Conservation (phyloP, 2,329 filamentous ascomycete species). For the Thielaviopsis ethacetica region DNA sequence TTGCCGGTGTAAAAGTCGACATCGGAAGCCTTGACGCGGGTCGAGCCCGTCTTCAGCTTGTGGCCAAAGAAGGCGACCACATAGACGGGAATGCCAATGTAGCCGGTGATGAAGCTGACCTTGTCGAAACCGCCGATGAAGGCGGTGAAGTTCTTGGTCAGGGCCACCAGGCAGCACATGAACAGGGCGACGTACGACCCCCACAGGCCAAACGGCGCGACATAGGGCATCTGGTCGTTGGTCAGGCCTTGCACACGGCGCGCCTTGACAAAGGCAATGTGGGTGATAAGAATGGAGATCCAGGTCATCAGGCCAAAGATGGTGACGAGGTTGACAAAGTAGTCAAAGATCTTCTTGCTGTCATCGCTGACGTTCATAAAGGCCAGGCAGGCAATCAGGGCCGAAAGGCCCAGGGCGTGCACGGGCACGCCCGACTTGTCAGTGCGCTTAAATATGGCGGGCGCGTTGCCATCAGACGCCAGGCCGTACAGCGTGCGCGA, state of each 20-base stretch:
- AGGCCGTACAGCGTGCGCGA: conserved; percentile 59
- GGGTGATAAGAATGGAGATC: conserved; percentile 51
- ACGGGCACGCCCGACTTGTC: conserved; percentile 57
- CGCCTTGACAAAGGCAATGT: conserved; percentile 49
- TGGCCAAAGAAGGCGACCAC: conserved; percentile 52
- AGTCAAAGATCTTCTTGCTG: conserved; percentile 40
- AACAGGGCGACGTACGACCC: conserved; percentile 52
- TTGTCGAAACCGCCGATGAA: conserved; percentile 38
- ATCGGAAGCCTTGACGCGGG: conserved; percentile 37
- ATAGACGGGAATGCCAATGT: conserved; percentile 62
- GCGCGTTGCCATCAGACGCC: conserved; percentile 54
- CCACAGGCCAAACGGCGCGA: conserved; percentile 52
- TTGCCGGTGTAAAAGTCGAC: conserved; percentile 60
- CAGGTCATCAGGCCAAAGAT: conserved; percentile 51
- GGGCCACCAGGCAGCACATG: conserved; percentile 55
- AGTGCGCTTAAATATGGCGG: conserved; percentile 53
- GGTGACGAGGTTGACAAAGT: conserved; percentile 52
- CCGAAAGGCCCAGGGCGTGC: conserved; percentile 43
- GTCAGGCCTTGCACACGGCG: conserved; percentile 43
- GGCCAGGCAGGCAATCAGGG: conserved; percentile 48
- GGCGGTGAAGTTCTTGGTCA: conserved; percentile 71
- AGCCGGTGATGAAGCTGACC: conserved; percentile 62
- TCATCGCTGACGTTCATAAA: conserved; percentile 48
- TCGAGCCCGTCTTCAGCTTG: conserved; percentile 39
- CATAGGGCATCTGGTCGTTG: conserved; percentile 41